These are phyloP conservation scores for Prunus yedoensis DNA, from an alignment of 331 rosid species.

Conservation along the genomic window DNA sequence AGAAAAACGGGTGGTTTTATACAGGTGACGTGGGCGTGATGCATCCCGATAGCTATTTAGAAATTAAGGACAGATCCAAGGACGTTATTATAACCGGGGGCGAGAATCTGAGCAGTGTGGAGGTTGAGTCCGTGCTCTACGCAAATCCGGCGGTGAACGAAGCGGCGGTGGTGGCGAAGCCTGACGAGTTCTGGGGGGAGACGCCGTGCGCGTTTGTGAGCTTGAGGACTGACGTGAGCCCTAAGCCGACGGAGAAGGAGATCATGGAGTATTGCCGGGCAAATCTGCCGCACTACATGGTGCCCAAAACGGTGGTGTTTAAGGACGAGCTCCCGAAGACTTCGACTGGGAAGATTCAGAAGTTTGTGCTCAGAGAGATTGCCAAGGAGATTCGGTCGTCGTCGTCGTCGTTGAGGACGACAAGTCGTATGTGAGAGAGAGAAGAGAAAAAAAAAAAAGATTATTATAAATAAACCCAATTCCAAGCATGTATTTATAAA, in stretches of 20 bases:
- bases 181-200: slow-evolving; percentile 33
- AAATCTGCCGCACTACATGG: slow-evolving; percentile 54
- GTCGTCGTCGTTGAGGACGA: background rate
- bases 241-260: slow-evolving; percentile 39
- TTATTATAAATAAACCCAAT: too few relatives aligned
- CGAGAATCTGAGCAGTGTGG: slow-evolving; percentile 6
- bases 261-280: slow-evolving; percentile 38
- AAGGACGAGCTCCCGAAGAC: slow-evolving; percentile 56
- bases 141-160: slow-evolving; percentile 48
- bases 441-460: too few relatives aligned
- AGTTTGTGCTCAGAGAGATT: slow-evolving; percentile 43
- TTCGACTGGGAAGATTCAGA: slow-evolving; percentile 60
- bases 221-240: background rate
- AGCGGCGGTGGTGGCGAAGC: slow-evolving; percentile 62
- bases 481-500: too few relatives aligned
- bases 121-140: slow-evolving; percentile 7
- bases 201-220: slow-evolving; percentile 11
- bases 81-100: slow-evolving; percentile 1
- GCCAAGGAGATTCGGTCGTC: slow-evolving; percentile 21
- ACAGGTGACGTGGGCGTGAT: slow-evolving; percentile 55
- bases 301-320: slow-evolving; percentile 22
- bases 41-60: slow-evolving; percentile 52
- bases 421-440: background rate
- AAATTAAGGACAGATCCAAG: slow-evolving; percentile 11
- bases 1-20: slow-evolving; percentile 48